These are phyloP conservation scores for Ceriops zippeliana DNA, from an alignment of 345 rosid species.

Conservation along the genomic window DNA sequence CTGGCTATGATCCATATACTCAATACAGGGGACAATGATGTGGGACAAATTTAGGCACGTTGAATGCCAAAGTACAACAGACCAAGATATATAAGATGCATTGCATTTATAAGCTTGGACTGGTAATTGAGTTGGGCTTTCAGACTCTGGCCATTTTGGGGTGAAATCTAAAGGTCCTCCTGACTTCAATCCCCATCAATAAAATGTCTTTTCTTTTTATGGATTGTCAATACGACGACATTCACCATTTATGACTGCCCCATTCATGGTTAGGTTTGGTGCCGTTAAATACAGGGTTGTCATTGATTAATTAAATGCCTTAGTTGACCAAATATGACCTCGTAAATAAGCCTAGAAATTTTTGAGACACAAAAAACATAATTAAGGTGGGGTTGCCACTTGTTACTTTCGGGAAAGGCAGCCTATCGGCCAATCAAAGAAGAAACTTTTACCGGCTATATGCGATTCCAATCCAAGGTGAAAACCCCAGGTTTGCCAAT, in stretches of 20 bases:
- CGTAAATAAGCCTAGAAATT: constrained; percentile 7
- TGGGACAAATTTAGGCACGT: too few relatives aligned
- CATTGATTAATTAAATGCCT: neutral
- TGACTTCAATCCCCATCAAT: too few relatives aligned
- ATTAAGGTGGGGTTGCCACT: neutral
- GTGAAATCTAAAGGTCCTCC: too few relatives aligned
- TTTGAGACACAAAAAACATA: neutral
- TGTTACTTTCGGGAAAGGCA: constrained; percentile 5
- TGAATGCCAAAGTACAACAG: too few relatives aligned
- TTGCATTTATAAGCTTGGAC: too few relatives aligned
- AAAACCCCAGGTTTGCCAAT: constrained; percentile 12
- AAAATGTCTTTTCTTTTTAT: too few relatives aligned
- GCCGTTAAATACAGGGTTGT: neutral
- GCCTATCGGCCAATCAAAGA: constrained; percentile 1
- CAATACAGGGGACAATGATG: neutral
- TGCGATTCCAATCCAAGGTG: constrained; percentile 14
- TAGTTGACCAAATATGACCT: neutral
- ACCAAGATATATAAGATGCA: too few relatives aligned
- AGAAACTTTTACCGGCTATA: constrained; percentile 3
- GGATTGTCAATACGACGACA: too few relatives aligned
- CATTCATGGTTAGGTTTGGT: neutral
- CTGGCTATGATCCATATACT: constrained; percentile 2
- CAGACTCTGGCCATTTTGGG: too few relatives aligned
- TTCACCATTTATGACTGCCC: too few relatives aligned
- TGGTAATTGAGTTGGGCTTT: too few relatives aligned